Base-by-base conservation (phyloP, 805 yeast species). In the Sugiyamaella americana region DNA sequence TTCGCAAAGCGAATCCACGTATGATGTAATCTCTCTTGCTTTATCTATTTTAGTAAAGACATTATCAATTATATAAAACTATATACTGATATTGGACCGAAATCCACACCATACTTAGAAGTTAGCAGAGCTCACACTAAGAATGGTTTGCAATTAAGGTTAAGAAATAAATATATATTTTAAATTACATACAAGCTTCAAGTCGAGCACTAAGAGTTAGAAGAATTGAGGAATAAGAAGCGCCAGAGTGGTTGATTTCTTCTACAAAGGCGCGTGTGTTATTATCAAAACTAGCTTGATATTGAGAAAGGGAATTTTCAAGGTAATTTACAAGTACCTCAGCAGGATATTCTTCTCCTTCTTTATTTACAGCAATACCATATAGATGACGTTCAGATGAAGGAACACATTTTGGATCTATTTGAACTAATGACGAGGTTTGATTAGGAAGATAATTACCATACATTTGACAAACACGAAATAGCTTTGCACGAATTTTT, bases 401-500 rank as follows among this genome's bases (percentile, higher is more conserved):
- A 57, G 43, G n/a, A 3, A 40, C 40, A 16, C 44, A 43, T 2
- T 41, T 60, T 47, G 58, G 68, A 61, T 57, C 57, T 17, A 62
- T 46, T 40, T 51, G 52, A 10, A 50, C 51, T 6, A 64, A 39
- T n/a, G 52, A 44, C 20, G 50, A 52, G 17, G 55, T 54, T 4
- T 54, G 48, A 3, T 43, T 41, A 17, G 45, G 43, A 18, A 63
- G 45, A 38, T 59, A 61, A 32, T 47, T 47, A 4, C 55, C 60
- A 44, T 53, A 65, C 50, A 57, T 51, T 6, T 61, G 55, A 30
- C 58, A 62, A 13, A 56, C 65, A 3, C 60, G 60, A 47, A 72
- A 74, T 16, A 83, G 65, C 26, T 73, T 71, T n/a, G 58, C 46
- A 23, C 51, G 61, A 13, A 72, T 63, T 40, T 71, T 69, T 38